These are phyloP conservation scores for Pseudomassariella vexata DNA, from an alignment of 2,329 filamentous ascomycete species.

Conservation along the genomic window DNA sequence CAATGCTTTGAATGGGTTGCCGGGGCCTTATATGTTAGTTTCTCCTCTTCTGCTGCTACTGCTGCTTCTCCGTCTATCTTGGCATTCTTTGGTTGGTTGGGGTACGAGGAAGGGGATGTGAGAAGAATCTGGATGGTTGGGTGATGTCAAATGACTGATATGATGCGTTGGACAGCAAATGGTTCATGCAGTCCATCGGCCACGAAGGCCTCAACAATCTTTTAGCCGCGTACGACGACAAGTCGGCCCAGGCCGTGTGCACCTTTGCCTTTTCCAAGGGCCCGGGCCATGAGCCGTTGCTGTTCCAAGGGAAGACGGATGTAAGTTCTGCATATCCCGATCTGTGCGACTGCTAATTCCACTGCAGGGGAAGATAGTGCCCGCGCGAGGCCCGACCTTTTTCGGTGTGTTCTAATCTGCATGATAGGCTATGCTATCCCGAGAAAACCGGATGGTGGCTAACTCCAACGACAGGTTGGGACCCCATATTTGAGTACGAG, in stretches of 20 bases:
- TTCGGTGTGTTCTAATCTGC: slow-evolving; percentile 61
- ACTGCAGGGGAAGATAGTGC: slow-evolving; percentile 68
- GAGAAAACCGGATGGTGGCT: background rate
- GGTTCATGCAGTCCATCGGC: slow-evolving; percentile 81
- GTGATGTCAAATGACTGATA: too few relatives aligned
- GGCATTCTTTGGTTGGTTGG: too few relatives aligned
- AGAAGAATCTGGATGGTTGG: too few relatives aligned
- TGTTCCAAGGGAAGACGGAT: slow-evolving; percentile 88
- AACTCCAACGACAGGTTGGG: slow-evolving; percentile 67
- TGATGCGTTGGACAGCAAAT: too few relatives aligned
- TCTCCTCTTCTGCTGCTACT: slow-evolving; percentile 1
- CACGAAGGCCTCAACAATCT: slow-evolving; percentile 85
- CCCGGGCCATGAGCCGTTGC: slow-evolving; percentile 73
- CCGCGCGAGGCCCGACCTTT: slow-evolving; percentile 67
- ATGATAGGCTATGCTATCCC: slow-evolving; percentile 1
- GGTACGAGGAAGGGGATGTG: too few relatives aligned
- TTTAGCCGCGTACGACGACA: slow-evolving; percentile 82
- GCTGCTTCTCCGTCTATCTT: background rate
- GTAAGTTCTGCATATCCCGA: slow-evolving; percentile 42
- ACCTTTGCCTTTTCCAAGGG: slow-evolving; percentile 91
- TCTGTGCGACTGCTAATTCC: background rate
- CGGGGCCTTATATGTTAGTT: slow-evolving; percentile 88
- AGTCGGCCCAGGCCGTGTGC: slow-evolving; percentile 87
- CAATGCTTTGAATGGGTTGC: slow-evolving; percentile 81
- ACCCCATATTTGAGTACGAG: slow-evolving; percentile 90